Conservation (phyloP, 305 asterid species). For the Fraxinus baroniana region DNA sequence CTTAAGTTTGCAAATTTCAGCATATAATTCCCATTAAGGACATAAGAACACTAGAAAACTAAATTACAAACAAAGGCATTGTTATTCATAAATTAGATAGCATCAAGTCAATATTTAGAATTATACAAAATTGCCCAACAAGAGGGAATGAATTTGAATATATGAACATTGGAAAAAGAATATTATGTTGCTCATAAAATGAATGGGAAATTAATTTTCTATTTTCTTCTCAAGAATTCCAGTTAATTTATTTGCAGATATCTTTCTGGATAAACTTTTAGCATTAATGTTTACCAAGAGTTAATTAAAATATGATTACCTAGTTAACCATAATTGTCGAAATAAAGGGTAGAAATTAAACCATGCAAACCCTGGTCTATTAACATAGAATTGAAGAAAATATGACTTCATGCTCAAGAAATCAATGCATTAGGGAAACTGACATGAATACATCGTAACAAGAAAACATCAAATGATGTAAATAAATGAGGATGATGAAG, state of each 20-base stretch:
- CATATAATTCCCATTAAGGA: not conserved
- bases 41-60: not conserved
- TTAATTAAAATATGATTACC: not conserved
- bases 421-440: not conserved
- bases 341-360: not conserved
- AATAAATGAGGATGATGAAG: constrained; percentile 6
- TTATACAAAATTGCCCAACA: not conserved
- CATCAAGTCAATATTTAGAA: not conserved
- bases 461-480: not conserved
- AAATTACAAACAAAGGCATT: not conserved
- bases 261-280: not conserved
- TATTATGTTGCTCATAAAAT: not conserved
- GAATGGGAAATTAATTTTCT: not conserved
- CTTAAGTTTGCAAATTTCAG: not conserved
- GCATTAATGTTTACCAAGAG: not conserved
- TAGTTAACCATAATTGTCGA: not conserved
- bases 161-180: not conserved
- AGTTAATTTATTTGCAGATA: not conserved
- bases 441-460: not conserved
- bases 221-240: not conserved
- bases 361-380: not conserved
- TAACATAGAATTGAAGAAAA: not conserved
- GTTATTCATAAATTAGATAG: not conserved
- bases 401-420: not conserved
- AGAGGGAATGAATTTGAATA: not conserved